These are phyloP conservation scores for Cadophora gregata DNA, from an alignment of 2,329 filamentous ascomycete species.

Conservation along the genomic window DNA sequence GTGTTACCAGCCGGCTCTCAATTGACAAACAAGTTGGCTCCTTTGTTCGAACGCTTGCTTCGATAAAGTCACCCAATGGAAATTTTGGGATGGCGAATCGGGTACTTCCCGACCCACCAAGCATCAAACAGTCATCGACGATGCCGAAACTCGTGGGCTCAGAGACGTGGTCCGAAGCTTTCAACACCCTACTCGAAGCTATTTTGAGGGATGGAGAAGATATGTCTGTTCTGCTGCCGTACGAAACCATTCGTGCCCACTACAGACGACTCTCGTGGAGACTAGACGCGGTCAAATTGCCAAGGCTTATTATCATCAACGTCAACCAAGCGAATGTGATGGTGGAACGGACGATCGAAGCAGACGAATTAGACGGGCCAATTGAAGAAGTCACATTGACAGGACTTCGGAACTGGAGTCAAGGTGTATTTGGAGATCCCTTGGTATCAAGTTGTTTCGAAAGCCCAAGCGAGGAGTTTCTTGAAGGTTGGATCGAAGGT, in stretches of 20 bases:
- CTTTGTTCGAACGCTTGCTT: conserved; percentile 39
- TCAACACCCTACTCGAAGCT: conserved; percentile 61
- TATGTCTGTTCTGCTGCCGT: conserved; percentile 62
- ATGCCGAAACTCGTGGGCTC: conserved; percentile 38
- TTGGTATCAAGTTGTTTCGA: conserved; percentile 58
- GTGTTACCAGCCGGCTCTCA: conserved; percentile 33
- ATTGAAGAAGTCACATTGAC: conserved; percentile 46
- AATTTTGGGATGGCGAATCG: conserved; percentile 41
- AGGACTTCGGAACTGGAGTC: conserved; percentile 64
- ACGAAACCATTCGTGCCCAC: conserved; percentile 59
- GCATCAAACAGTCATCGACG: conserved; percentile 13
- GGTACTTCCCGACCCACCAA: conserved; percentile 36
- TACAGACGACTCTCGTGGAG: conserved; percentile 55
- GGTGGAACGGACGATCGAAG: conserved; percentile 43
- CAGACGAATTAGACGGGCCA: conserved; percentile 18
- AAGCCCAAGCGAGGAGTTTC: conserved; percentile 51
- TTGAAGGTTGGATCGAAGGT: conserved; percentile 50
- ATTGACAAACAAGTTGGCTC: conserved; percentile 42
- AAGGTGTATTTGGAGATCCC: conserved; percentile 65
- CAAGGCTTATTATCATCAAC: conserved; percentile 62
- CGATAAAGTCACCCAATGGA: conserved; percentile 38
- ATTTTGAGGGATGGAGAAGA: conserved; percentile 66
- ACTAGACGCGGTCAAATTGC: conserved; percentile 58
- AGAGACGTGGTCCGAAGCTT: conserved; percentile 61
- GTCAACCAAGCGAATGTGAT: conserved; percentile 57